phyloP scores from a whole-genome alignment of 169 alveolate genomes.

The Sarcocystis neurona region DNA sequence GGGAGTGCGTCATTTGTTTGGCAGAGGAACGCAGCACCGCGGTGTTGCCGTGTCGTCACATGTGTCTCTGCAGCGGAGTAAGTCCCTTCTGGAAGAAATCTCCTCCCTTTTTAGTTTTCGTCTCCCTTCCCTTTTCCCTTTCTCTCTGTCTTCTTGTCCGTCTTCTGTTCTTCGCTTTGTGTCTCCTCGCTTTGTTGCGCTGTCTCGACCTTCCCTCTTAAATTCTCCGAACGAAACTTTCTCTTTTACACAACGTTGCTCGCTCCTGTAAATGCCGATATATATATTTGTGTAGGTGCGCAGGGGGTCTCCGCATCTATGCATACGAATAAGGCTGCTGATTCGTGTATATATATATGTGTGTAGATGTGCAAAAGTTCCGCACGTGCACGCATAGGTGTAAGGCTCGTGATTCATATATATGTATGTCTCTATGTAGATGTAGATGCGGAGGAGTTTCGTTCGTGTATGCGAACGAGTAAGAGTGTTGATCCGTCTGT shows the following conservation, averaged over 20 bases:
- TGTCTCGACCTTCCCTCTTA: background rate
- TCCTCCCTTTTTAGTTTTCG: background rate
- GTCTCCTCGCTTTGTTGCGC: background rate
- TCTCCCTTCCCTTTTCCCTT: background rate
- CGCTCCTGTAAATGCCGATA: background rate
- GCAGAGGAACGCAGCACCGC: conserved; percentile 75
- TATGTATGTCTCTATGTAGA: too few species aligned
- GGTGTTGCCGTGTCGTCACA: conserved; percentile 80
- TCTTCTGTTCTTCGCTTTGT: background rate
- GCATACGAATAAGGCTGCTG: too few species aligned
- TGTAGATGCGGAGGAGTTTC: too few species aligned
- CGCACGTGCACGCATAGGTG: too few species aligned
- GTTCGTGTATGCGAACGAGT: too few species aligned
- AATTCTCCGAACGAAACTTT: background rate
- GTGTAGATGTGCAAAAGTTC: too few species aligned
- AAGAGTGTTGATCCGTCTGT: too few species aligned
- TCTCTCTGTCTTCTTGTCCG: background rate
- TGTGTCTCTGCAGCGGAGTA: conserved; percentile 79
- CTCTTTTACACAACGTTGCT: background rate
- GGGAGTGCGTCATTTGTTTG: conserved; percentile 79
- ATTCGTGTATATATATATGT: too few species aligned
- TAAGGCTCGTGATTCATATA: too few species aligned
- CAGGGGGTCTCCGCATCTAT: too few species aligned
- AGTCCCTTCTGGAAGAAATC: background rate
- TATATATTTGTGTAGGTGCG: too few species aligned